Percentiles rank a stretch among this genome's conserved stretches.
Evolutionary conservation across 352 stramenopile species (phyloP).

Genomic region (Hyaloperonospora arabidopsidis): DNA sequence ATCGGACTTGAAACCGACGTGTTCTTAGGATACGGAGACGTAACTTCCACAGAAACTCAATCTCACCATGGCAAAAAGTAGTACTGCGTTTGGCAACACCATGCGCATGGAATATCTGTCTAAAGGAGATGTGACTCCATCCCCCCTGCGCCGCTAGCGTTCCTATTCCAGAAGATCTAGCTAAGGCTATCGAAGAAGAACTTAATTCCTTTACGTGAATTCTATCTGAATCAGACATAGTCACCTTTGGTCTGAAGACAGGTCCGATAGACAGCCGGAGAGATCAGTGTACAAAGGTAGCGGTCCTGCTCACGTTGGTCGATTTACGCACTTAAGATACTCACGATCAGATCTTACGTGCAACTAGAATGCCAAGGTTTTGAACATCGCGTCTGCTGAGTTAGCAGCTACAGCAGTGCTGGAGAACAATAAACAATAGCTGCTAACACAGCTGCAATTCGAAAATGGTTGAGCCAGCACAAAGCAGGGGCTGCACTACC

Average conservation of each 20-base stretch:
- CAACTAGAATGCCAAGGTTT: not conserved
- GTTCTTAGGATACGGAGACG: not conserved
- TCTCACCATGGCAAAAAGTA: too few species aligned
- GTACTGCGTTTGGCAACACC: not conserved
- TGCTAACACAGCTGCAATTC: too few species aligned
- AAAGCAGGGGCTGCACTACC: not conserved
- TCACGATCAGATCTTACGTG: not conserved
- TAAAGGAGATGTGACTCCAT: not conserved
- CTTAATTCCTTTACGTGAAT: not conserved
- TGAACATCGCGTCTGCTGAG: not conserved
- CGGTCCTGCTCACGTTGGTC: not conserved
- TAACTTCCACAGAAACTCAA: too few species aligned
- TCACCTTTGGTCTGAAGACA: not conserved
- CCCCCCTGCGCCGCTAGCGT: not conserved
- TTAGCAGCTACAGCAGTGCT: not conserved
- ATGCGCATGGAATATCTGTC: not conserved
- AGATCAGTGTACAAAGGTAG: not conserved
- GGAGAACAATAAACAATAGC: not conserved
- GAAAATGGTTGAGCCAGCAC: too few species aligned
- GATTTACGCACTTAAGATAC: not conserved
- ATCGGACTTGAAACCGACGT: not conserved
- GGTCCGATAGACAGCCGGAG: not conserved
- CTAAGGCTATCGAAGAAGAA: not conserved
- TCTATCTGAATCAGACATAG: not conserved
- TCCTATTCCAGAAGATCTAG: not conserved